These are phyloP conservation scores for Annona cherimola DNA, from an alignment of 164 flowering plant species.

Conservation along the genomic window DNA sequence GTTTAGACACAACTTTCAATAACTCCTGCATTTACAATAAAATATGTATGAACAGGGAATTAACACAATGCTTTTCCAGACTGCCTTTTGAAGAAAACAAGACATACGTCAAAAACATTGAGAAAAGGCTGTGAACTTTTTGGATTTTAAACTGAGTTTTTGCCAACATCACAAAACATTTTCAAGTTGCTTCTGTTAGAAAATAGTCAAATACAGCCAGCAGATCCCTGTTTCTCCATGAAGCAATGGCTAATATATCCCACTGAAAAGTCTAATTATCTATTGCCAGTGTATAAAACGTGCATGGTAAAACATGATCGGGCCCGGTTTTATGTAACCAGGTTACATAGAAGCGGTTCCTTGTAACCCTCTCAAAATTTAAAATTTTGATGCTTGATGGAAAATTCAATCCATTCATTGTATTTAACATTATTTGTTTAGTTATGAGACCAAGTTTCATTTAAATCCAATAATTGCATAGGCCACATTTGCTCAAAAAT, in stretches of 20 bases:
- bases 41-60: neutral
- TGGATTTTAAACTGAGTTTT: neutral
- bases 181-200: neutral
- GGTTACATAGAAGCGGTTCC: too few relatives aligned
- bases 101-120: neutral
- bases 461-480: too few relatives aligned
- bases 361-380: too few relatives aligned
- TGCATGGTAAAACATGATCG: neutral
- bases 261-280: neutral
- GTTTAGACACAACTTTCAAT: constrained; percentile 75
- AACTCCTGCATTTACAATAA: constrained; percentile 53
- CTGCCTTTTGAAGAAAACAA: neutral
- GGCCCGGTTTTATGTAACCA: neutral
- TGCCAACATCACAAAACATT: too few relatives aligned
- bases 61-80: neutral
- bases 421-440: too few relatives aligned
- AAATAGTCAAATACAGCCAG: neutral
- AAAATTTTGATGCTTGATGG: too few relatives aligned
- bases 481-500: too few relatives aligned
- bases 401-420: too few relatives aligned
- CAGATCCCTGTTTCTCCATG: too few relatives aligned
- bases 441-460: too few relatives aligned
- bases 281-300: neutral
- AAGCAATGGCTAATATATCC: neutral
- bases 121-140: neutral